phyloP scores from a whole-genome alignment of 768 basidiomycete species.

The Cyathus striatus region DNA sequence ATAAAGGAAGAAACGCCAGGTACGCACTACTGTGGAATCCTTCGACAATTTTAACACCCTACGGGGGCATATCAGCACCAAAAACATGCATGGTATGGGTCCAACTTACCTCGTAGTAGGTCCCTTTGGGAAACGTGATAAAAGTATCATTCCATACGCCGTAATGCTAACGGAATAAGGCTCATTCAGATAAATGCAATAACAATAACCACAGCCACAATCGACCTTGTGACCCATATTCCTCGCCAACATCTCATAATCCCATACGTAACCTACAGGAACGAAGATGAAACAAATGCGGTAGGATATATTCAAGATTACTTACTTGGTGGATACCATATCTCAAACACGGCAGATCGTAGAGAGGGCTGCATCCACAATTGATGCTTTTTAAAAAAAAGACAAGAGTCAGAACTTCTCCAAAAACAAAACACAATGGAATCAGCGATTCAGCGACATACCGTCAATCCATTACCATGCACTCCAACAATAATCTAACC shows the following conservation, averaged over 20 bases:
- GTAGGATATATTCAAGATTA: not conserved
- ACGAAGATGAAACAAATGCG: too few relatives aligned
- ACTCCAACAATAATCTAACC: constrained; percentile 28
- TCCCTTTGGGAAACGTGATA: constrained; percentile 12
- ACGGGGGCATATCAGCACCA: not conserved
- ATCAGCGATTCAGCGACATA: too few relatives aligned
- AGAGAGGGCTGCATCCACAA: constrained; percentile 68
- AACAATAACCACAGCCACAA: too few relatives aligned
- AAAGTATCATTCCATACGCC: constrained; percentile 17
- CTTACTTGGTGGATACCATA: constrained; percentile 55
- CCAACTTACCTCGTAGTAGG: constrained; percentile 5
- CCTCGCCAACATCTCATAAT: constrained; percentile 35
- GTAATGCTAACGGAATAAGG: constrained; percentile 15
- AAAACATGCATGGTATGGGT: not conserved
- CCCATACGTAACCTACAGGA: constrained; percentile 27
- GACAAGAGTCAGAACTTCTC: not conserved
- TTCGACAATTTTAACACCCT: constrained; percentile 13
- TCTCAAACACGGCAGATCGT: constrained; percentile 63
- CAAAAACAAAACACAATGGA: too few relatives aligned
- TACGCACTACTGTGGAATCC: constrained; percentile 16
- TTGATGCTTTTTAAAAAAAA: constrained; percentile 40
- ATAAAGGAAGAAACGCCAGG: not conserved
- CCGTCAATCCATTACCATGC: constrained; percentile 58
- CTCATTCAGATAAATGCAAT: too few relatives aligned
- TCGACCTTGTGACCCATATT: constrained; percentile 36